phyloP scores from a whole-genome alignment of 2,329 filamentous ascomycete genomes.

The Ceratocystiopsis minuta region DNA sequence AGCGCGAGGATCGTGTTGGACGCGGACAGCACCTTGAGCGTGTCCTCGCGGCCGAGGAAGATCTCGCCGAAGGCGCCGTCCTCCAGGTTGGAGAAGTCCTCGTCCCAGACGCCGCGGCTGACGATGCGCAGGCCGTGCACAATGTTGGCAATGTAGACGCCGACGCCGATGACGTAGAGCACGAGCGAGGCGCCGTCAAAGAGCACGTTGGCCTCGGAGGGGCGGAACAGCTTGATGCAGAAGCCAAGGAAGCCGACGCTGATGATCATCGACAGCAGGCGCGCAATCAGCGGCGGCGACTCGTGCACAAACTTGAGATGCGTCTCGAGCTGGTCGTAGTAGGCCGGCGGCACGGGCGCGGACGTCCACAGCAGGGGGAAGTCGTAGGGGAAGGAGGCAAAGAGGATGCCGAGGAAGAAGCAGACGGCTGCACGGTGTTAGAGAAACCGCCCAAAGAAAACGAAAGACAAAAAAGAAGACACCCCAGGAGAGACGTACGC shows the following conservation, averaged over 20 bases:
- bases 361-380: constrained; percentile 73
- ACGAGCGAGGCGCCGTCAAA: constrained; percentile 75
- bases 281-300: constrained; percentile 77
- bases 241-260: constrained; percentile 75
- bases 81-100: constrained; percentile 21
- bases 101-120: constrained; percentile 46
- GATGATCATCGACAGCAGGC: constrained; percentile 87
- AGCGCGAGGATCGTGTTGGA: constrained; percentile 93
- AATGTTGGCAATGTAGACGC: constrained; percentile 91
- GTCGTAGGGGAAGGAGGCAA: constrained; percentile 91
- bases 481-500: constrained; percentile 39
- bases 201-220: constrained; percentile 84
- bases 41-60: constrained; percentile 69
- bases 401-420: constrained; percentile 97
- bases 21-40: constrained; percentile 72
- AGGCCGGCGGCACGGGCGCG: constrained; percentile 42
- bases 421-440: constrained; percentile 45
- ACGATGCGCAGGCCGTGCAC: constrained; percentile 84
- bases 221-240: constrained; percentile 85
- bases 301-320: constrained; percentile 86
- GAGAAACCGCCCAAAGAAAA: constrained; percentile 1
- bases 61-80: constrained; percentile 36
- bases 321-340: constrained; percentile 71
- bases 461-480: constrained; percentile 1
- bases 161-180: constrained; percentile 70